A percentile compares a stretch with the other conserved stretches of the same genome.
These are phyloP conservation scores for Neopestalotiopsis sp. DNA, from an alignment of 2,329 filamentous ascomycete species.

Conservation along the genomic window DNA sequence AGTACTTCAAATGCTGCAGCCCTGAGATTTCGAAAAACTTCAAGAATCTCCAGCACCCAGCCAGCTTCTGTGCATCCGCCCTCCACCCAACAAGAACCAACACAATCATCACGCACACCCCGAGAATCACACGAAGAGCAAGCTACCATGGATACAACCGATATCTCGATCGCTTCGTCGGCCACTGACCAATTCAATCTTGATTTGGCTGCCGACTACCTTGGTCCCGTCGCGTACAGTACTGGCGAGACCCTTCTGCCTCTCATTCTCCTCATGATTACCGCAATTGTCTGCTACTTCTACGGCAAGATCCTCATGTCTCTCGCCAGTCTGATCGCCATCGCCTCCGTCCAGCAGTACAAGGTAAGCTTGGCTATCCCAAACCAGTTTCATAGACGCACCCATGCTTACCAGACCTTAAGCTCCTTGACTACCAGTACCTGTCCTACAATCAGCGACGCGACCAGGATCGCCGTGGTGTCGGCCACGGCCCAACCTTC, in stretches of 20 bases:
- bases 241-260: not conserved
- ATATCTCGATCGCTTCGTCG: not conserved
- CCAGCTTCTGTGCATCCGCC: not conserved
- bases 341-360: not conserved
- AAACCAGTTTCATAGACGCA: not conserved
- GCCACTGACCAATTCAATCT: not conserved
- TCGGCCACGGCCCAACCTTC: not conserved
- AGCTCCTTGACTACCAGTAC: not conserved
- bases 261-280: not conserved
- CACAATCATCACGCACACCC: not conserved
- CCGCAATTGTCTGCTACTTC: not conserved
- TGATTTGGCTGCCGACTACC: not conserved
- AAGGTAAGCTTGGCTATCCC: not conserved
- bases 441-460: not conserved
- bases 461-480: not conserved
- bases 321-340: not conserved
- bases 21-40: not conserved
- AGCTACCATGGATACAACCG: not conserved
- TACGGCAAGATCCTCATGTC: not conserved
- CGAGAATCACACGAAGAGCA: not conserved
- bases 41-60: not conserved
- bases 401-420: not conserved
- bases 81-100: not conserved
- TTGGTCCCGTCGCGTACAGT: not conserved
- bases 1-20: not conserved